Conservation (phyloP, 352 stramenopile genomes). For the Phytopythium chamaehyphon region DNA sequence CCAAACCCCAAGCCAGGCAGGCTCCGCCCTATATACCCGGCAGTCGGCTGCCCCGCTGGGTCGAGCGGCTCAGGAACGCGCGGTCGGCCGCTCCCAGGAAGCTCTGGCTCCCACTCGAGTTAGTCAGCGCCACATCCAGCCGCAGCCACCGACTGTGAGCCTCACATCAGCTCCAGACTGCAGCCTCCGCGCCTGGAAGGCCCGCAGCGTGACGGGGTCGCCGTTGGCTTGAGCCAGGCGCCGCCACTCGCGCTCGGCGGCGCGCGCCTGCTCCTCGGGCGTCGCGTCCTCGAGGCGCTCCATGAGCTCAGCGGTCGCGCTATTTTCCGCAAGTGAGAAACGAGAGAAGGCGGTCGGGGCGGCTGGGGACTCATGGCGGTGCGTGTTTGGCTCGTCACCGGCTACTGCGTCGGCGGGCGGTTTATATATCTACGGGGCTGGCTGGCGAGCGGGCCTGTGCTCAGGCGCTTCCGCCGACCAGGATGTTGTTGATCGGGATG, state of each 20-base stretch:
- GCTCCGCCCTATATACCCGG: background rate
- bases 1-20: background rate
- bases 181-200: constrained; percentile 24
- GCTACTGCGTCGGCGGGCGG: no score
- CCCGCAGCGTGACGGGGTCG: constrained; percentile 30
- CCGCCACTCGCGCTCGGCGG: constrained; percentile 24
- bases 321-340: background rate
- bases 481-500: constrained; percentile 99
- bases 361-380: no score
- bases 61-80: constrained; percentile 35
- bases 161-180: constrained; percentile 4
- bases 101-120: constrained; percentile 23
- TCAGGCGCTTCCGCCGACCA: constrained; percentile 90
- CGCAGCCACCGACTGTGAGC: background rate
- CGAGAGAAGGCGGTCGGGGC: no score
- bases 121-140: background rate
- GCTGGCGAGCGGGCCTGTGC: background rate
- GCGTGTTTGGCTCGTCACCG: no score
- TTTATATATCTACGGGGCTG: constrained; percentile 1
- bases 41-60: constrained; percentile 10
- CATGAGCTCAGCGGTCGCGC: constrained; percentile 7
- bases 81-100: constrained; percentile 43
- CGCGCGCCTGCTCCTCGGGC: constrained; percentile 19
- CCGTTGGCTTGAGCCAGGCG: constrained; percentile 37
- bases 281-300: constrained; percentile 20